Conservation (phyloP, 2,329 filamentous ascomycete species). For the Fusarium annulatum region DNA sequence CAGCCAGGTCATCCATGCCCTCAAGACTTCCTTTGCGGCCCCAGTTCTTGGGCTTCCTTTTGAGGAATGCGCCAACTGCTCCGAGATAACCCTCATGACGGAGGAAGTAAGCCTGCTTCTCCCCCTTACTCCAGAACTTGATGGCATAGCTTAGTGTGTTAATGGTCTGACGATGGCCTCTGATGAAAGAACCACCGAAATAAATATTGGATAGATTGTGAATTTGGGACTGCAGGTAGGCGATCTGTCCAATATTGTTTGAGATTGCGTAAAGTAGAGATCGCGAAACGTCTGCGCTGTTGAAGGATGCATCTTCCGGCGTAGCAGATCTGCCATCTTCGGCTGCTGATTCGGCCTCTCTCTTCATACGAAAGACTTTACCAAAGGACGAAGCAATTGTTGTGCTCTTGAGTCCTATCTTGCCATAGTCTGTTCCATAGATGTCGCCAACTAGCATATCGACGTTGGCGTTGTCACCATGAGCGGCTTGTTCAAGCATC, state of each 20-base stretch:
- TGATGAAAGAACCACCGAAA: conserved; percentile 96
- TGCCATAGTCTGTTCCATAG: conserved; percentile 94
- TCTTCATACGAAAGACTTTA: conserved; percentile 94
- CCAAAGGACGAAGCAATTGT: conserved; percentile 97
- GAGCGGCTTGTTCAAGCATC: conserved; percentile 92
- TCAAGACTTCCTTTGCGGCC: conserved; percentile 84
- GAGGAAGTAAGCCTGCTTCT: conserved; percentile 95
- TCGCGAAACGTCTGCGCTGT: conserved; percentile 85
- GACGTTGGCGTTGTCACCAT: conserved; percentile 90
- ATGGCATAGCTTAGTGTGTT: conserved; percentile 97
- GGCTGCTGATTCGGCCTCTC: conserved; percentile 80
- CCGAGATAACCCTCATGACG: conserved; percentile 96
- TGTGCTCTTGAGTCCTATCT: conserved; percentile 94
- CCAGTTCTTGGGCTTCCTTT: conserved; percentile 91
- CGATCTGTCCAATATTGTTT: conserved; percentile 98
- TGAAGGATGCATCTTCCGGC: conserved; percentile 65
- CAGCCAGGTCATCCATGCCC: conserved; percentile 51
- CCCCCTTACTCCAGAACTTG: conserved; percentile 94
- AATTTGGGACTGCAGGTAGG: conserved; percentile 96
- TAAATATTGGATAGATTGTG: conserved; percentile 93
- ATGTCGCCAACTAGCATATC: conserved; percentile 99
- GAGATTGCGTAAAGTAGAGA: conserved; percentile 94
- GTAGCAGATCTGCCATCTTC: conserved; percentile 75
- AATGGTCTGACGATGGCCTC: conserved; percentile 96
- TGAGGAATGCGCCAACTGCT: conserved; percentile 92